These are phyloP conservation scores for Rhodosporidiobolus sp. DNA, from an alignment of 768 basidiomycete species.

Conservation along the genomic window DNA sequence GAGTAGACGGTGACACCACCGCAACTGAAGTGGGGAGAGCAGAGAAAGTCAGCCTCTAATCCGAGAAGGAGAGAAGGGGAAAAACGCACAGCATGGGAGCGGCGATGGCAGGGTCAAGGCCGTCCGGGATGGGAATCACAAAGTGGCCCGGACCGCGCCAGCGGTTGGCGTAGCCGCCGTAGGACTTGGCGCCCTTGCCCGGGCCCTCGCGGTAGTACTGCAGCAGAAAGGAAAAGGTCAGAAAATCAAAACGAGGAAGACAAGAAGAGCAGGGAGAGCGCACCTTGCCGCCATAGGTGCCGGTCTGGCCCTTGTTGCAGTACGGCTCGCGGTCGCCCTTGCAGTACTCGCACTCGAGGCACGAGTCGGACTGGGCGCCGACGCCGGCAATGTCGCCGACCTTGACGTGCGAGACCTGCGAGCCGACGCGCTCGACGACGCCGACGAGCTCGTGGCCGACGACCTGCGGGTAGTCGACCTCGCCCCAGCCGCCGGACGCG, in stretches of 20 bases:
- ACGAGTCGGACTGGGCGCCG: slow-evolving; percentile 56
- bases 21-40: background rate
- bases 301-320: slow-evolving; percentile 51
- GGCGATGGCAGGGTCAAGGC: slow-evolving; percentile 56
- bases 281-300: slow-evolving; percentile 33
- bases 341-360: slow-evolving; percentile 45
- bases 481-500: slow-evolving; percentile 49
- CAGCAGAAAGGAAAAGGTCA: background rate
- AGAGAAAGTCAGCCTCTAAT: too few species aligned
- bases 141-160: slow-evolving; percentile 55
- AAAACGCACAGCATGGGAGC: slow-evolving; percentile 57
- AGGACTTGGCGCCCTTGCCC: slow-evolving; percentile 38
- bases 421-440: slow-evolving; percentile 55
- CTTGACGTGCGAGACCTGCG: slow-evolving; percentile 58
- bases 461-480: slow-evolving; percentile 21
- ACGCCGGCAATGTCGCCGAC: slow-evolving; percentile 61
- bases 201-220: slow-evolving; percentile 24
- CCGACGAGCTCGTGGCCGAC: slow-evolving; percentile 36
- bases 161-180: slow-evolving; percentile 49
- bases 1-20: slow-evolving; percentile 39
- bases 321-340: slow-evolving; percentile 58
- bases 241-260: background rate
- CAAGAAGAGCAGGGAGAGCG: background rate
- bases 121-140: slow-evolving; percentile 59
- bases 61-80: background rate